Evolutionary conservation across 352 stramenopile species (phyloP), one percentile per base, ranked within the genome.

Genomic region (Poterioochromonas sp.): DNA sequence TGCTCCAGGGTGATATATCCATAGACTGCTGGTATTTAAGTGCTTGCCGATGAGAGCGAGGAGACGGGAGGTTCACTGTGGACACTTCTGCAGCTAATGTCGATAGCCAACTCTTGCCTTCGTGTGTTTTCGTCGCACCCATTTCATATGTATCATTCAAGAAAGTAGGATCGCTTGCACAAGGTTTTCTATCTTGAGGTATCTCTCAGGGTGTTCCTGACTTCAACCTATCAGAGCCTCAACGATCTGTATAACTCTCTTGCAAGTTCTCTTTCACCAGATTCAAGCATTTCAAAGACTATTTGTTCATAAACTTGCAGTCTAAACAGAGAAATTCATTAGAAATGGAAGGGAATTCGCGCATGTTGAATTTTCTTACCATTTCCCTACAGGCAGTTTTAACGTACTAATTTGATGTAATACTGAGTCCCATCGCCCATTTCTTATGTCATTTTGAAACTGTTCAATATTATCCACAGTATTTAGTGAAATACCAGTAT

Each of bases 21-120:
- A 91, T 86, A 15, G 89, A 58, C 44, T 94, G 87, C 80, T 96
- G 90, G 84, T 85, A 96, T 82, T 94, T 94, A 53, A 96, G 83
- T 40, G 91, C 89, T 81, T 96, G 88, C 89, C 88, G 26, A 96
- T 77, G 29, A 96, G 81, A 73, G 89, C 84, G n/a, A 96, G 78
- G 53, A 96, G 83, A 37, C 90, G 82, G 18, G 90, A 93, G 22
- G 91, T 87, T 84, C 15, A 92, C 90, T 32, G 87, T 88, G 0
- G 83, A 5, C 43, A 95, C 85, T 71, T 93, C 88, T 43, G 84
- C 87, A 22, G 86, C 77, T 54, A 96, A 84, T 37, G n/a, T 87
- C 76, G 37, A 91, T 82, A 0, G 90, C 91, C 26, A 96, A 82
- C 29, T 92, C 85, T 15, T 88, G 85, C 11, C 91, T 83, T 43